These are phyloP conservation scores for Graphilbum fragrans DNA, from an alignment of 2,329 filamentous ascomycete genomes.

Conservation along the genomic window DNA sequence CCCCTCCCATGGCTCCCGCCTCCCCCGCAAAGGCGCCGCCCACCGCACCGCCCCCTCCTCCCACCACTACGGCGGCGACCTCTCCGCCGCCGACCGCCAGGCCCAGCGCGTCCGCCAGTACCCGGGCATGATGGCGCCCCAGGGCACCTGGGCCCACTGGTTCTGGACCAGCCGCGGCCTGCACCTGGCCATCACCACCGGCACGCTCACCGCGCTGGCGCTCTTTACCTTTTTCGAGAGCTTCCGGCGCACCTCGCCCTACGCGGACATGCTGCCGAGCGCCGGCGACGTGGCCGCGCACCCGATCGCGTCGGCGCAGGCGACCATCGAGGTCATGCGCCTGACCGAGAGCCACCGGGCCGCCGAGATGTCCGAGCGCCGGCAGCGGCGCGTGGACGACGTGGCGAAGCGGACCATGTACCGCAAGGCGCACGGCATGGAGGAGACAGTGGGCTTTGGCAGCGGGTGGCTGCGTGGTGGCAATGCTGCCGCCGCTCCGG, in stretches of 20 bases:
- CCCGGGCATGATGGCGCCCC: conserved; percentile 77
- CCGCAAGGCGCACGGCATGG: conserved; percentile 73
- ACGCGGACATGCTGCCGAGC: conserved; percentile 64
- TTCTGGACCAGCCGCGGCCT: conserved; percentile 68
- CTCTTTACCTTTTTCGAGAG: conserved; percentile 64
- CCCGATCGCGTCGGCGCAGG: conserved; percentile 54
- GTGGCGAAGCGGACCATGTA: conserved; percentile 78
- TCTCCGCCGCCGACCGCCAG: conserved; percentile 52
- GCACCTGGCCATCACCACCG: conserved; percentile 75
- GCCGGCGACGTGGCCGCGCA: conserved; percentile 55
- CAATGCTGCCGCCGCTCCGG: neutral
- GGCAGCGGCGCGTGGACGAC: conserved; percentile 67
- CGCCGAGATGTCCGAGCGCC: conserved; percentile 55
- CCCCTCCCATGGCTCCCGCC: conserved; percentile 71
- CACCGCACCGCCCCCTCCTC: conserved; percentile 29
- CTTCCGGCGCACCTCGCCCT: conserved; percentile 70
- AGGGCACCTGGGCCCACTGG: conserved; percentile 72
- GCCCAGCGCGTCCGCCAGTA: conserved; percentile 62
- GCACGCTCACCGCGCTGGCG: conserved; percentile 38
- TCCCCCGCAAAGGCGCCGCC: conserved; percentile 36
- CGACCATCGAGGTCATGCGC: conserved; percentile 59
- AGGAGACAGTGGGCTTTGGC: conserved; percentile 43
- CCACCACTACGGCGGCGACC: conserved; percentile 61
- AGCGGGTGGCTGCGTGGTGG: conserved; percentile 9
- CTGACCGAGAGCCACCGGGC: conserved; percentile 66